Evolutionary conservation across 305 asterid genomes (phyloP).

Genomic region (Fraxinus sp.): DNA sequence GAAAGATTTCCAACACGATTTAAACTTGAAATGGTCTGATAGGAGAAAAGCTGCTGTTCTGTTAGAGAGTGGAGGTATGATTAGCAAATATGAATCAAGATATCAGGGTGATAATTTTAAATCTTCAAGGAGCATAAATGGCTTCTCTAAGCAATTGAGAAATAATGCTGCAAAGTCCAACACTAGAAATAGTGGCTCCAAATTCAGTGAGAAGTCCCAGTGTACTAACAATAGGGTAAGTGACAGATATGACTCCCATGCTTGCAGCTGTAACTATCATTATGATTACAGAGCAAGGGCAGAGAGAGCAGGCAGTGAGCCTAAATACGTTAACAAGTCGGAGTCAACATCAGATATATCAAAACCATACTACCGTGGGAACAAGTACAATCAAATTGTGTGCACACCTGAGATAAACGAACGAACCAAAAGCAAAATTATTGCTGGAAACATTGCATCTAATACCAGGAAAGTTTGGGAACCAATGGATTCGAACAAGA

Average conservation of each 20-base stretch:
- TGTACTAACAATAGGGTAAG: slow-evolving; percentile 48
- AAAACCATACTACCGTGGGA: slow-evolving; percentile 58
- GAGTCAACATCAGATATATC: slow-evolving; percentile 55
- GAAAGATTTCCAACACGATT: slow-evolving; percentile 53
- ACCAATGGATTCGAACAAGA: slow-evolving; percentile 81
- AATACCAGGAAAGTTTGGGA: slow-evolving; percentile 86
- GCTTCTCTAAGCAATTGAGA: slow-evolving; percentile 50
- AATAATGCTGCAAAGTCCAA: slow-evolving; percentile 47
- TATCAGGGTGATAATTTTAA: slow-evolving; percentile 56
- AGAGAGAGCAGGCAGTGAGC: slow-evolving; percentile 51
- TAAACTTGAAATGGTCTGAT: slow-evolving; percentile 57
- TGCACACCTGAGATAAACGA: slow-evolving; percentile 46
- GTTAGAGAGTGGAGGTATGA: slow-evolving; percentile 47
- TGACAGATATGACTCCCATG: slow-evolving; percentile 49
- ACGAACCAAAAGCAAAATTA: slow-evolving; percentile 56
- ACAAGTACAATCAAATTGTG: slow-evolving; percentile 51
- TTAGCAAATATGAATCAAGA: slow-evolving; percentile 51
- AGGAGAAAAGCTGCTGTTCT: slow-evolving; percentile 44
- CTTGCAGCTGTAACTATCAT: slow-evolving; percentile 71
- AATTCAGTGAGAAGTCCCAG: slow-evolving; percentile 49
- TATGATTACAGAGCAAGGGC: slow-evolving; percentile 58
- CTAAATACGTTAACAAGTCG: slow-evolving; percentile 44
- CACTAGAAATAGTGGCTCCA: slow-evolving; percentile 52
- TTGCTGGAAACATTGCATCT: slow-evolving; percentile 37
- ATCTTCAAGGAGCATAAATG: slow-evolving; percentile 44